These are phyloP conservation scores for Bondarzewia mesenterica DNA, from an alignment of 1,284 basidiomycete species.

Conservation along the genomic window DNA sequence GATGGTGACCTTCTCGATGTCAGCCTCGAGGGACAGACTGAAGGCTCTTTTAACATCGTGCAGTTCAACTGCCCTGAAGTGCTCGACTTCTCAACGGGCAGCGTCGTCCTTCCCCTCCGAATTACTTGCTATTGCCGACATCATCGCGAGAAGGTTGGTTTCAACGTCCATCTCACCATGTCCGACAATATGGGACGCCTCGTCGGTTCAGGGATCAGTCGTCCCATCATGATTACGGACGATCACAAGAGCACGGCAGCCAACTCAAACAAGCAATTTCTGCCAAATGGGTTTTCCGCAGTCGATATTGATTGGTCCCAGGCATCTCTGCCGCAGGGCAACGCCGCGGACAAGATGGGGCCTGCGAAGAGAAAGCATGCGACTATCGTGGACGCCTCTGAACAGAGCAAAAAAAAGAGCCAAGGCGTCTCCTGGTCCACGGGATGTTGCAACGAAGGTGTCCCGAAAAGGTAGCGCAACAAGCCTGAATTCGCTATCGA, in stretches of 20 bases:
- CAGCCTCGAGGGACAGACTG: conserved; percentile 37
- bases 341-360: conserved; percentile 5
- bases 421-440: conserved; percentile 17
- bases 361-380: conserved; percentile 18
- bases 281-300: conserved; percentile 20
- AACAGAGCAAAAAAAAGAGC: conserved; percentile 26
- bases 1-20: conserved; percentile 61
- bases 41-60: conserved; percentile 80
- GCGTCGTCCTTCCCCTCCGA: conserved; percentile 84
- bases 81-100: conserved; percentile 85
- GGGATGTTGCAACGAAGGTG: conserved; percentile 15
- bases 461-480: conserved; percentile 23
- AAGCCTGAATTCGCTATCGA: conserved; percentile 22
- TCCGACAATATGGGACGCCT: conserved; percentile 75
- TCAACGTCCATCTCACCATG: conserved; percentile 88
- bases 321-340: conserved; percentile 13
- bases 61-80: conserved; percentile 95
- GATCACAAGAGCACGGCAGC: conserved; percentile 81
- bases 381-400: conserved; percentile 10
- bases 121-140: conserved; percentile 99
- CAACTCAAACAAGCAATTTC: conserved; percentile 6
- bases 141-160: conserved; percentile 96
- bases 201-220: conserved; percentile 79
- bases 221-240: conserved; percentile 98
- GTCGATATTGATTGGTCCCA: conserved; percentile 41